Evolutionary conservation across 768 basidiomycete species (phyloP).

Genomic region (Coprinopsis strossmayeri): DNA sequence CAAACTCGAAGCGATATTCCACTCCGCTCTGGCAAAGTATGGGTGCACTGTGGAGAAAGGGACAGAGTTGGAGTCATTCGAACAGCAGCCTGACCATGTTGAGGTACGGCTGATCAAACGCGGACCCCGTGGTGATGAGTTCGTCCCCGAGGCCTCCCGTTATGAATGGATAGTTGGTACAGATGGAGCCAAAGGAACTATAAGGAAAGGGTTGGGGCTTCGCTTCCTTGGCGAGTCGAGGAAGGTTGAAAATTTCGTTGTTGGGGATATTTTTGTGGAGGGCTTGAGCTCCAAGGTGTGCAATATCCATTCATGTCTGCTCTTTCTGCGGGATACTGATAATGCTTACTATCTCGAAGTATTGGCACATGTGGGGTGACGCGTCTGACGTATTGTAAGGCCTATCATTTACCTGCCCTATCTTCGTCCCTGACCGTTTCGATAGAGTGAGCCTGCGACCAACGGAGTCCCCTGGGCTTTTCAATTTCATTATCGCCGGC

Average conservation of each 20-base stretch:
- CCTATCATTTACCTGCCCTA: neutral
- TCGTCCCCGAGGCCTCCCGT: constrained; percentile 20
- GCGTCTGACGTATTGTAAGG: constrained; percentile 25
- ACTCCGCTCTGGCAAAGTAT: constrained; percentile 24
- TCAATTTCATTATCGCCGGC: constrained; percentile 19
- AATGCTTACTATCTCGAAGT: constrained; percentile 22
- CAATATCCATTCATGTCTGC: neutral
- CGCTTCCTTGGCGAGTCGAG: constrained; percentile 35
- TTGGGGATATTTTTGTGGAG: constrained; percentile 37
- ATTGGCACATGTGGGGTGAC: constrained; percentile 46
- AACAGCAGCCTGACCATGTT: constrained; percentile 29
- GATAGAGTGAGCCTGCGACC: constrained; percentile 16
- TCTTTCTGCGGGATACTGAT: too few species aligned
- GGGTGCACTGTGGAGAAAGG: constrained; percentile 34
- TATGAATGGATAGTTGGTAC: constrained; percentile 36
- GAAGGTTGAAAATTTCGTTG: constrained; percentile 26
- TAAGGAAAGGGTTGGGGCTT: constrained; percentile 34
- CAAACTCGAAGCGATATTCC: constrained; percentile 31
- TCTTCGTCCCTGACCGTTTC: neutral
- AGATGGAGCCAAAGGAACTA: constrained; percentile 36
- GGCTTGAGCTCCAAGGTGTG: constrained; percentile 33
- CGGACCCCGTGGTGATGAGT: constrained; percentile 15
- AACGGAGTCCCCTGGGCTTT: constrained; percentile 17
- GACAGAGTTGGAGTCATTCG: constrained; percentile 38
- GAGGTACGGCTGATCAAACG: constrained; percentile 27